Percentiles rank a stretch among this genome's conserved stretches.
phyloP scores from a whole-genome alignment of 257 asterid species.

The Solanum bulbocastanum region DNA sequence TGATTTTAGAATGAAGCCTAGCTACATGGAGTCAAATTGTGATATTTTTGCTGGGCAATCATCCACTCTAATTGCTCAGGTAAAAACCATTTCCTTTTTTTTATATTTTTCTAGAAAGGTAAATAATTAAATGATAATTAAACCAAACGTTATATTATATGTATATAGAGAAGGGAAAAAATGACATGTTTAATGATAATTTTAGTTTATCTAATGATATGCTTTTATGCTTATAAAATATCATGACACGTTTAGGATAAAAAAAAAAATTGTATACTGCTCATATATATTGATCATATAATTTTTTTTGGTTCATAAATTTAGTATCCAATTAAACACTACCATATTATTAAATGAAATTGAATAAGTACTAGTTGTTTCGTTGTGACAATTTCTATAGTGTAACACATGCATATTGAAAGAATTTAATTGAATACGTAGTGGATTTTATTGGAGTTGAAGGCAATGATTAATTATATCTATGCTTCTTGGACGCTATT shows the following conservation, averaged over 20 bases:
- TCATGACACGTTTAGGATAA: neutral
- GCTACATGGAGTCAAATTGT: neutral
- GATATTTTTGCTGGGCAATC: neutral
- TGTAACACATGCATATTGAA: neutral
- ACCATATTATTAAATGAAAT: neutral
- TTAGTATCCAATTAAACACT: neutral
- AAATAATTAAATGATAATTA: neutral
- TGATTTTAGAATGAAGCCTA: neutral
- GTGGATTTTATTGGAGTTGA: neutral
- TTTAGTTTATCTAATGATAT: neutral
- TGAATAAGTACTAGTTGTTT: neutral
- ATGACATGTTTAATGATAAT: neutral
- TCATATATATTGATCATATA: neutral
- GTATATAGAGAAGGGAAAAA: neutral
- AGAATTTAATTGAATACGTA: neutral
- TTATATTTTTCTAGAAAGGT: neutral
- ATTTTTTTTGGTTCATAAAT: neutral
- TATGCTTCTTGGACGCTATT: neutral
- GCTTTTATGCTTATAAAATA: neutral
- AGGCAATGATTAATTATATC: neutral
- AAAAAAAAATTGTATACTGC: neutral
- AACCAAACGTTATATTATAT: neutral
- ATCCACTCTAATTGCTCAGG: neutral
- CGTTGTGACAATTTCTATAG: neutral
- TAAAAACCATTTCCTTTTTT: neutral